Base-by-base conservation (phyloP, 2,329 filamentous ascomycete genomes). In the Hymenoscyphus fructigenus region DNA sequence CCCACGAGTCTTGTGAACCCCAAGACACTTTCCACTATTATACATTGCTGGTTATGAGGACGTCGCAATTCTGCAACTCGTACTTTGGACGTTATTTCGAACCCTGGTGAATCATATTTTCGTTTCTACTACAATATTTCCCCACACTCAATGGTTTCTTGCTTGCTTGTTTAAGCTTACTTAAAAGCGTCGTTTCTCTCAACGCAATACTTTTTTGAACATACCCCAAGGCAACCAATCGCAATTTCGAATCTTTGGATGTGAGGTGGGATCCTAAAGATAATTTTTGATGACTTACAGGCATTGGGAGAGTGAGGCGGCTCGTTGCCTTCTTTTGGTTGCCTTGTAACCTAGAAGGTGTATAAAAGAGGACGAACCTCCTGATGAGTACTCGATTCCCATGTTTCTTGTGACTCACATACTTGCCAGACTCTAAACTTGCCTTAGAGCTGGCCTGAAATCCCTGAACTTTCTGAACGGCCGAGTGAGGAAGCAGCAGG, bases 331-430 rank as follows among this genome's bases (percentile, higher is more conserved):
- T 53, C 20, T 26, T 55, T 50, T 65, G 62, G 67, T 17, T 71
- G 67, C 69, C 69, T 72, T 64, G 55, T 65, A 29, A 62, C 20
- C 53, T 57, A 55, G 50, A 57, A 56, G 55, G 53, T 65, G 67
- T 64, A 63, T 61, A 68, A 66, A 60, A 66, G 57, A 36, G 38
- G 64, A 50, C 63, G 50, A 58, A 59, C 56, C 63, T 61, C 62
- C 64, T 60, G 65, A 56, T 70, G 61, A 67, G 65, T 61, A 44
- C 64, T 56, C 62, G 61, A 62, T 57, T 62, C 44, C 59, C 53
- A 23, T 29, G 41, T 41, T 41, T 60, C 50, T 65, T 57, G 65
- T 72, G 70, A 72, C 69, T 72, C 70, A 71, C 47, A 14, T 53
- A 23, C 10, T 14, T 14, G 47, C 47, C 23, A 53, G 47, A 53